phyloP scores from a whole-genome alignment of 768 basidiomycete genomes.

The Ramaria sp. region DNA sequence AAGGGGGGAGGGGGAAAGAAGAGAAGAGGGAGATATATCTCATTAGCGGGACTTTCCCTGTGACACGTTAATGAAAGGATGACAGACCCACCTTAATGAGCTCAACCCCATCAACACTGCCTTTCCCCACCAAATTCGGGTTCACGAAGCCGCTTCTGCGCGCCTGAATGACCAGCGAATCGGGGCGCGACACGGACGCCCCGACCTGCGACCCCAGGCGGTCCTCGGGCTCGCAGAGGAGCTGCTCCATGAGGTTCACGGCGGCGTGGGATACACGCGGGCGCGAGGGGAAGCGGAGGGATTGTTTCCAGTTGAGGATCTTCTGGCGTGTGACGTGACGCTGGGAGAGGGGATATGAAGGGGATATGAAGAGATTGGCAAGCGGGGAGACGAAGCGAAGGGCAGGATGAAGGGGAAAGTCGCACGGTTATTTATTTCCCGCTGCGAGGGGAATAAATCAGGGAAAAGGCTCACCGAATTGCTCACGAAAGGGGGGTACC shows the following conservation, averaged over 20 bases:
- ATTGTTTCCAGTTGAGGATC: conserved; percentile 91
- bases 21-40: not conserved
- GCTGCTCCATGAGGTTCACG: conserved; percentile 74
- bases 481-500: conserved; percentile 93
- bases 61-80: not conserved
- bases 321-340: conserved; percentile 93
- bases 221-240: conserved; percentile 94
- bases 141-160: conserved; percentile 63
- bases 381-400: not conserved
- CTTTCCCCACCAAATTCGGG: conserved; percentile 30
- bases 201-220: conserved; percentile 70
- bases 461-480: conserved; percentile 54
- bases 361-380: not conserved
- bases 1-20: too few species aligned
- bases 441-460: too few species aligned
- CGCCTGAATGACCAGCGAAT: conserved; percentile 65
- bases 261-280: conserved; percentile 83
- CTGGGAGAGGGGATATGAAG: conserved; percentile 27
- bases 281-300: conserved; percentile 75
- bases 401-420: not conserved
- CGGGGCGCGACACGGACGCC: conserved; percentile 59
- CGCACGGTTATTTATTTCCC: not conserved
- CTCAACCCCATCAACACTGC: conserved; percentile 74
- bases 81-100: conserved; percentile 61
- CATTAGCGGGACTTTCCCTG: not conserved